Evolutionary conservation across 106 monocot species (phyloP), one percentile per base, ranked within the genome.

Genomic region (Alisma plantagoaquatica): DNA sequence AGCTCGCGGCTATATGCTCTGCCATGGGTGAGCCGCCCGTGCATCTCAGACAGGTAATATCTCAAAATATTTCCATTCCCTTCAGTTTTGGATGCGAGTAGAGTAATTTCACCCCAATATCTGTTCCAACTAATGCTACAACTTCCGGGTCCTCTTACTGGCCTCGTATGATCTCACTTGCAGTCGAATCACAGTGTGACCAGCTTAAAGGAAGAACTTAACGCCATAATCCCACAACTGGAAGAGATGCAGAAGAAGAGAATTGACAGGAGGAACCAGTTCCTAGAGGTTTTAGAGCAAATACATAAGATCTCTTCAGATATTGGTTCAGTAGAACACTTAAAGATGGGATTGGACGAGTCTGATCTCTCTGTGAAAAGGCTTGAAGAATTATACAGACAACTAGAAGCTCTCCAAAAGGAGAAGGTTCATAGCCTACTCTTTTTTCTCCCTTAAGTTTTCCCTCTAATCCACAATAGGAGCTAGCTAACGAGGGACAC

Each of bases 1-100:
- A 84, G 52, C 62, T 91, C 64, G 84, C 77, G 50, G 51, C 75
- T 57, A 77, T 81, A 21, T 80, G 77, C 62, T 81, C 91, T 52
- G 59, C 77, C 43, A 52, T 81, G 62, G 77, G 80, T 54, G 91
- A 91, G 29, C 60, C 66, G 10, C 78, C 75, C 15, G 70, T 83
- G 19, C 83, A 70, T 67, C 51, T 64, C 29, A 68, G 67, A 42
- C 69, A 83, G 88, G 88, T 88, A 46, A n/a, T n/a, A n/a, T n/a
- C n/a, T n/a, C n/a, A n/a, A n/a, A n/a, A n/a, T n/a, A n/a, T 49
- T 70, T 64, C 26, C 32, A 9, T 20, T 24, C 14, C 27, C 19
- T 3, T 14, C 2, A 10, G 9, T 21, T 11, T 41, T 33, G 33
- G 25, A n/a, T n/a, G 3, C 33, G 29, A 0, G 19, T 23, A 23